phyloP scores from a whole-genome alignment of 306 rosid species.

The Sicyos baderoa region DNA sequence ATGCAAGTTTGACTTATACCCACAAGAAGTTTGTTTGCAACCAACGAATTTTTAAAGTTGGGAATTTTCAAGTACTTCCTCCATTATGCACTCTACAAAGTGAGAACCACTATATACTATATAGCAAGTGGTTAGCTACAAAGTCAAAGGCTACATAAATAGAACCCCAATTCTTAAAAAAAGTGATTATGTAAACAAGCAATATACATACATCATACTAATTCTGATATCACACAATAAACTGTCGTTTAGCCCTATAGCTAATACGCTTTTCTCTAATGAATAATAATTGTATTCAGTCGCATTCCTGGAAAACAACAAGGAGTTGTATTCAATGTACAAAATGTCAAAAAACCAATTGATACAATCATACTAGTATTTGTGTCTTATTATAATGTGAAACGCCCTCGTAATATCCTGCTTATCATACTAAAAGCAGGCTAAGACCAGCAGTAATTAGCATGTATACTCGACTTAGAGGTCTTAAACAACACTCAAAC shows the following conservation, averaged over 20 bases:
- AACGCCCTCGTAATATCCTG: not conserved
- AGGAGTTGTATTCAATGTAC: not conserved
- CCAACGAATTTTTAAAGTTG: slow-evolving; percentile 6
- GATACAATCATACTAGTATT: not conserved
- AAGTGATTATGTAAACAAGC: not conserved
- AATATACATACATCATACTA: too few relatives aligned
- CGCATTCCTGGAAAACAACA: slow-evolving; percentile 9
- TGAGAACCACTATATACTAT: slow-evolving; percentile 15
- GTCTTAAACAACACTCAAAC: not conserved
- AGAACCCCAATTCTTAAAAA: not conserved
- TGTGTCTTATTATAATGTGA: not conserved
- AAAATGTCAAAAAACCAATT: not conserved
- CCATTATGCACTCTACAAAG: not conserved
- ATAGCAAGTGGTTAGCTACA: not conserved
- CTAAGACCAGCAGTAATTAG: too few relatives aligned
- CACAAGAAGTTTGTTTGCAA: slow-evolving; percentile 8
- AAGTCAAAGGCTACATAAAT: slow-evolving; percentile 17
- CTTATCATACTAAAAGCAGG: too few relatives aligned
- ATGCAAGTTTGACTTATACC: slow-evolving; percentile 14
- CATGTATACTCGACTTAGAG: too few relatives aligned
- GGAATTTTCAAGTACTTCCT: not conserved
- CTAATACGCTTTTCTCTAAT: not conserved
- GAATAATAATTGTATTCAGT: slow-evolving; percentile 8
- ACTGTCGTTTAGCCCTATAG: too few relatives aligned
- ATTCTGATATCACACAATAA: too few relatives aligned